phyloP scores from a whole-genome alignment of 345 rosid species.

The Acer yangbiense region DNA sequence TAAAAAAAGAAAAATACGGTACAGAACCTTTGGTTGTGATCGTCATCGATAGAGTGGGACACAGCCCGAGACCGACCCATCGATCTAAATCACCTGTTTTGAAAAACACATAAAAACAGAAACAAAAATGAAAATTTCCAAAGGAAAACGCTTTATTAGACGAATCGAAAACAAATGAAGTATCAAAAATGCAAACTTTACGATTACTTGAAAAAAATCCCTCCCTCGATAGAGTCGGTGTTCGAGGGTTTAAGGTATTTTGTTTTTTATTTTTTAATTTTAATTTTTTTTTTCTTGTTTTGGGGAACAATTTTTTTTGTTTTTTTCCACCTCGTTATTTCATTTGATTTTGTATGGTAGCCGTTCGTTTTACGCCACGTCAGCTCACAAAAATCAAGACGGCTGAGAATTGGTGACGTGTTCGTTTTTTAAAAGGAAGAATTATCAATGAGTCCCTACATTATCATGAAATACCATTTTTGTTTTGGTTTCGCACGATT shows the following conservation, averaged over 20 bases:
- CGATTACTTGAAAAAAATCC: background rate
- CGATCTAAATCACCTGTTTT: conserved; percentile 29
- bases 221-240: background rate
- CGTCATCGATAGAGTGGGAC: conserved; percentile 46
- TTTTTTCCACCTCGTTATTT: background rate
- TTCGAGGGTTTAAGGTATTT: background rate
- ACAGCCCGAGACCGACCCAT: conserved; percentile 58
- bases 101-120: conserved; percentile 6
- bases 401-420: background rate
- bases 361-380: conserved; percentile 1
- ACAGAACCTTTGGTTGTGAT: conserved; percentile 44
- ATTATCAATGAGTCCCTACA: background rate
- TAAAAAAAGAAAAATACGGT: background rate
- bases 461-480: no score
- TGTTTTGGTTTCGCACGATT: no score
- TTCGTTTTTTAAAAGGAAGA: background rate
- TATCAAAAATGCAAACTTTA: background rate
- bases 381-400: background rate
- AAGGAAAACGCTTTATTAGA: background rate
- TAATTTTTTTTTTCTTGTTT: background rate
- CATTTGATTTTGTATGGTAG: background rate
- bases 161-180: background rate
- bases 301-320: background rate
- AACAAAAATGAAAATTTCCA: background rate
- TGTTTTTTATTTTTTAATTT: background rate